These are phyloP conservation scores for Cytospora piceicola DNA, from an alignment of 2,329 filamentous ascomycete genomes.

Conservation along the genomic window DNA sequence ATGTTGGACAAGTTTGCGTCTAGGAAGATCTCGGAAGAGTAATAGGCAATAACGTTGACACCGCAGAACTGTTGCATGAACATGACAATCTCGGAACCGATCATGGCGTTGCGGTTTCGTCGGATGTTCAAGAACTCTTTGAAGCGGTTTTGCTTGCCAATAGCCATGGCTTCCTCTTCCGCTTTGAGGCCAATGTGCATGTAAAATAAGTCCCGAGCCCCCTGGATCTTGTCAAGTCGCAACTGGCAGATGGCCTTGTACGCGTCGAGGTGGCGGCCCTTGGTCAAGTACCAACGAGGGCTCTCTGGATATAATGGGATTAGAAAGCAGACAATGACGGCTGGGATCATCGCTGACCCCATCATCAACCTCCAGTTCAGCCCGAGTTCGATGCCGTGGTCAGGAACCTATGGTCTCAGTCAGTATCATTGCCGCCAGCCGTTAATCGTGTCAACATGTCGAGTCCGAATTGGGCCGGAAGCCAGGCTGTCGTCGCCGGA, in stretches of 20 bases:
- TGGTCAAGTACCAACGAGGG: conserved; percentile 56
- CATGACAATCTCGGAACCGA: conserved; percentile 67
- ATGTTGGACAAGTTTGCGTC: conserved; percentile 56
- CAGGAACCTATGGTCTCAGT: conserved; percentile 39
- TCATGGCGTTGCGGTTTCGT: conserved; percentile 63
- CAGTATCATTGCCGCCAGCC: neutral
- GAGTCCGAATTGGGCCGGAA: neutral
- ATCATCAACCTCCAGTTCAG: conserved; percentile 72
- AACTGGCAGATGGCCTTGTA: conserved; percentile 51
- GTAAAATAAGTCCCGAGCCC: conserved; percentile 60
- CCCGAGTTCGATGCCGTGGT: conserved; percentile 56
- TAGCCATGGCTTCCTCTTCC: conserved; percentile 55
- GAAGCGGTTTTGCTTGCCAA: conserved; percentile 52
- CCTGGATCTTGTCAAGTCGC: conserved; percentile 56
- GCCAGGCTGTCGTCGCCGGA: neutral
- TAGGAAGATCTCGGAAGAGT: conserved; percentile 64
- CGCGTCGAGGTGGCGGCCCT: conserved; percentile 51
- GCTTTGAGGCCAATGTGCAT: conserved; percentile 61
- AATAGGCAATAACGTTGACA: conserved; percentile 59
- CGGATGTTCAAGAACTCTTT: conserved; percentile 63
- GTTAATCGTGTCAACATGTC: neutral
- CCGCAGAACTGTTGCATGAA: conserved; percentile 60
- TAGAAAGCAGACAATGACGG: conserved; percentile 58
- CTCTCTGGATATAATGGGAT: conserved; percentile 56
- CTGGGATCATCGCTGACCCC: conserved; percentile 66